phyloP scores from a whole-genome alignment of 345 rosid species.

The Populus deltoides region DNA sequence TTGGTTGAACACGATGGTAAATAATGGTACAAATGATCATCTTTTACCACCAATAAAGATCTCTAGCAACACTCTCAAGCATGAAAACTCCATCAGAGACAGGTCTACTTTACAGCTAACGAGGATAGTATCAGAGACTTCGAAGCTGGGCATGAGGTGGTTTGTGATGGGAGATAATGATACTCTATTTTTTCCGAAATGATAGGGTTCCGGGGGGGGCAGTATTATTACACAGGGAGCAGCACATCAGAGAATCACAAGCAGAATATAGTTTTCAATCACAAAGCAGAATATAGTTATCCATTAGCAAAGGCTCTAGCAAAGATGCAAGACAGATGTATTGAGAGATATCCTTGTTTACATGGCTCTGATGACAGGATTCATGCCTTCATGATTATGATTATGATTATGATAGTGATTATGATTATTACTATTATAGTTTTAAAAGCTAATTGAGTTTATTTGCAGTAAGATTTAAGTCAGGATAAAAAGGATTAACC shows the following conservation, averaged over 20 bases:
- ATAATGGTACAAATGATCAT: slow-evolving; percentile 15
- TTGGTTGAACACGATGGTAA: slow-evolving; percentile 54
- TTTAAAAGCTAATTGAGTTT: no score
- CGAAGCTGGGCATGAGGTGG: slow-evolving; percentile 60
- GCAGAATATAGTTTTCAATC: slow-evolving; percentile 61
- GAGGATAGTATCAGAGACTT: slow-evolving; percentile 59
- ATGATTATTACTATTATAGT: no score
- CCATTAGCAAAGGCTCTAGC: slow-evolving; percentile 57
- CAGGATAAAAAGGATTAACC: no score
- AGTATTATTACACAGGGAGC: slow-evolving; percentile 65
- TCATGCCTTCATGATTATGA: no score
- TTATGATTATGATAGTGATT: no score
- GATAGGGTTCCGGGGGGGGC: no score
- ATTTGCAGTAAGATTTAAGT: no score
- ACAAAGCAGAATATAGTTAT: slow-evolving; percentile 43
- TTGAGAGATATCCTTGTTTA: slow-evolving; percentile 49
- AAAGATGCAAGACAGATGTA: slow-evolving; percentile 65
- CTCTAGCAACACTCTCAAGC: slow-evolving; percentile 52
- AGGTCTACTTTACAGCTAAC: slow-evolving; percentile 33
- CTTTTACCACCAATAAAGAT: slow-evolving; percentile 47
- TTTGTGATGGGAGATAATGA: slow-evolving; percentile 92
- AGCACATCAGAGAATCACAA: slow-evolving; percentile 70
- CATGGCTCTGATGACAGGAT: no score
- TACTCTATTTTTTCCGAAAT: slow-evolving; percentile 61
- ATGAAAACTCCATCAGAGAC: slow-evolving; percentile 35